Percentiles rank a stretch among this genome's conserved stretches.
phyloP scores from a whole-genome alignment of 176 grass and related monocot genomes.

The Neostapfia colusana region DNA sequence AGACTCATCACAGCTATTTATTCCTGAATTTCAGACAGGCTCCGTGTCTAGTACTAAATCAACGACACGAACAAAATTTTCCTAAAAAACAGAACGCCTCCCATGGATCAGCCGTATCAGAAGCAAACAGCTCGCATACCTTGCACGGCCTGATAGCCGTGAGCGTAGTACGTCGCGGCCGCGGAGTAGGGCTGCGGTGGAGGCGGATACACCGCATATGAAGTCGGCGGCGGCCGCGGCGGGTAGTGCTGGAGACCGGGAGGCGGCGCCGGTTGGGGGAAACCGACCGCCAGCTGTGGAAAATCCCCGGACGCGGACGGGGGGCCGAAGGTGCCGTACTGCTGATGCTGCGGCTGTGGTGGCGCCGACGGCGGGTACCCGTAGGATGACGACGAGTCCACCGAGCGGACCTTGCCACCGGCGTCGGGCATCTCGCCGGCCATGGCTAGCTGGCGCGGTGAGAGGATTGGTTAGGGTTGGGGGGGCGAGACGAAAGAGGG shows the following conservation, averaged over 20 bases:
- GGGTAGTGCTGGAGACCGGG: conserved; percentile 36
- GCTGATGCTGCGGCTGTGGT: conserved; percentile 30
- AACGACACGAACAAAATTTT: background rate
- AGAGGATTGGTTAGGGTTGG: conserved; percentile 11
- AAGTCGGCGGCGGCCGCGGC: conserved; percentile 12
- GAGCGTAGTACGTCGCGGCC: conserved; percentile 58
- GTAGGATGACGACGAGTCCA: conserved; percentile 12
- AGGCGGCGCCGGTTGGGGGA: conserved; percentile 64
- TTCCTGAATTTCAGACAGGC: background rate
- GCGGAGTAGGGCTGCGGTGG: conserved; percentile 53
- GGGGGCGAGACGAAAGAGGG: background rate
- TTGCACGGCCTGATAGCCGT: conserved; percentile 68
- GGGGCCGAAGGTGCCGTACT: conserved; percentile 76
- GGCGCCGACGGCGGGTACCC: conserved; percentile 46
- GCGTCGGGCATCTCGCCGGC: conserved; percentile 40
- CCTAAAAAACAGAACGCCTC: conserved; percentile 13
- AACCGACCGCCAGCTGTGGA: conserved; percentile 68
- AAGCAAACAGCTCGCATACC: conserved; percentile 46
- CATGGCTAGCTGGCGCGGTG: background rate
- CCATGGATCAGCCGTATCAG: background rate
- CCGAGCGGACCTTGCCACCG: conserved; percentile 38
- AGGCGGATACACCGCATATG: conserved; percentile 45
- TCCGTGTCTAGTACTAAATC: conserved; percentile 4
- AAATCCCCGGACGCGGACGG: conserved; percentile 35
- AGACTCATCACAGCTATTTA: background rate